These are phyloP conservation scores for Fusarium tupiense DNA, from an alignment of 2,329 filamentous ascomycete genomes.

Conservation along the genomic window DNA sequence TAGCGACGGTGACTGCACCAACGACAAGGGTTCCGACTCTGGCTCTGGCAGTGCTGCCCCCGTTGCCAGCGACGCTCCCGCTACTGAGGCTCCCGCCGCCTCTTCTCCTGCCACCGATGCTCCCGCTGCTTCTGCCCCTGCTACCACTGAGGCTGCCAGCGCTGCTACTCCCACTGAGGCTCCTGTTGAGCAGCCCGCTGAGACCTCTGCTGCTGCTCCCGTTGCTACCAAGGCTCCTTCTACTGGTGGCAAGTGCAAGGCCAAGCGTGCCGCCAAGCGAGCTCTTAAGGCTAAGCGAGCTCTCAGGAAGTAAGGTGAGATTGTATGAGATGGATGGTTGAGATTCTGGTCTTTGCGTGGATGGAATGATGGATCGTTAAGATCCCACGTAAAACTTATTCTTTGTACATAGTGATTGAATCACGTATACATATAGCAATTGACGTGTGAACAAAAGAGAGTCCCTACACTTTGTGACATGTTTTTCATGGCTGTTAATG, in stretches of 20 bases:
- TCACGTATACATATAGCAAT: conserved; percentile 8
- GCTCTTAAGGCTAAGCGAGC: conserved; percentile 13
- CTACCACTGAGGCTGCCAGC: conserved; percentile 17
- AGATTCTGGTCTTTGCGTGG: conserved; percentile 13
- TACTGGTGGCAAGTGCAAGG: conserved; percentile 24
- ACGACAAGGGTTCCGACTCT: conserved; percentile 26
- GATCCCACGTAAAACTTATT: conserved; percentile 30
- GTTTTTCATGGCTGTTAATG: not conserved
- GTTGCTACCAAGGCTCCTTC: conserved; percentile 31
- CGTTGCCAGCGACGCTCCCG: conserved; percentile 17
- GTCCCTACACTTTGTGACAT: not conserved
- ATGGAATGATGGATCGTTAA: conserved; percentile 23
- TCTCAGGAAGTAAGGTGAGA: conserved; percentile 3
- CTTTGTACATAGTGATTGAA: conserved; percentile 41
- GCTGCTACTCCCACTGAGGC: conserved; percentile 1
- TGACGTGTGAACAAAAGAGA: not conserved
- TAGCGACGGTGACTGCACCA: conserved; percentile 51
- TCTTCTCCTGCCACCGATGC: not conserved
- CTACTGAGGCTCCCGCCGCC: conserved; percentile 1
- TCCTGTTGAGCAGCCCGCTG: conserved; percentile 11
- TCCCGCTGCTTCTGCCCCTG: conserved; percentile 26
- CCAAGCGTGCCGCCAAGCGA: conserved; percentile 11
- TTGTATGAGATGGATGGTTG: not conserved
- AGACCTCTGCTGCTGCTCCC: conserved; percentile 5
- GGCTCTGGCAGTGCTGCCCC: conserved; percentile 19